A percentile compares a stretch with the other conserved stretches of the same genome.
Evolutionary conservation across 768 basidiomycete species (phyloP).

Genomic region (Boletus pseudopeckii): DNA sequence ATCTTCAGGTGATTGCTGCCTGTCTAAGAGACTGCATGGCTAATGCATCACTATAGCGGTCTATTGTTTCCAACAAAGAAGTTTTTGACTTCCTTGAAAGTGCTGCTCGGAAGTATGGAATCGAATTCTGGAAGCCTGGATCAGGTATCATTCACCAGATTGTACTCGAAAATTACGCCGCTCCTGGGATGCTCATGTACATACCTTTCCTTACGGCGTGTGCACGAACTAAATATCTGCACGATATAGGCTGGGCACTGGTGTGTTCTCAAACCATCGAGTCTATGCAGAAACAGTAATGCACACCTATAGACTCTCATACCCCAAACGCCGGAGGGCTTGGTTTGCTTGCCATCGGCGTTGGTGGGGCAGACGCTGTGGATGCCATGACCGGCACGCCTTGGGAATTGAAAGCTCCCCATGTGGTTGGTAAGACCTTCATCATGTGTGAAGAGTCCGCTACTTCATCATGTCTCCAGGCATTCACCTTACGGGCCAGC

Average conservation of each 20-base stretch:
- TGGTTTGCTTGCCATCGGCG: slow-evolving; percentile 94
- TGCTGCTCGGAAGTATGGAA: slow-evolving; percentile 85
- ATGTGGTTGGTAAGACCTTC: slow-evolving; percentile 61
- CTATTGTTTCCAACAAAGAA: slow-evolving; percentile 87
- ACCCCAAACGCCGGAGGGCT: slow-evolving; percentile 98
- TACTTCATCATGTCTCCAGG: slow-evolving; percentile 42
- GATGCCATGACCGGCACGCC: slow-evolving; percentile 98
- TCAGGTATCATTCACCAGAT: slow-evolving; percentile 94
- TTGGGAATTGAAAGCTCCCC: slow-evolving; percentile 95
- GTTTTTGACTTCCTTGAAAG: slow-evolving; percentile 97
- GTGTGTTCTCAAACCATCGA: slow-evolving; percentile 35
- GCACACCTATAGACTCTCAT: slow-evolving; percentile 71
- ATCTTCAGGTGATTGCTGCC: slow-evolving; percentile 61
- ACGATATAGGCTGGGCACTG: slow-evolving; percentile 70
- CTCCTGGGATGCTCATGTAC: slow-evolving; percentile 90
- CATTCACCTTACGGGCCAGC: slow-evolving; percentile 80
- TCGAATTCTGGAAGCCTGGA: slow-evolving; percentile 98
- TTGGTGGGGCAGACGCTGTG: slow-evolving; percentile 98
- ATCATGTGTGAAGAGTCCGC: neutral
- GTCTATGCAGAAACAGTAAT: neutral
- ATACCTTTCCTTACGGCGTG: slow-evolving; percentile 18
- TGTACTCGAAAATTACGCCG: slow-evolving; percentile 96
- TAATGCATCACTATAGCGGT: slow-evolving; percentile 47
- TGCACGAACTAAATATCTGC: slow-evolving; percentile 2
- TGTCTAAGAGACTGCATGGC: neutral